phyloP scores from a whole-genome alignment of 139 green algal species.

The Chlorella sp. region DNA sequence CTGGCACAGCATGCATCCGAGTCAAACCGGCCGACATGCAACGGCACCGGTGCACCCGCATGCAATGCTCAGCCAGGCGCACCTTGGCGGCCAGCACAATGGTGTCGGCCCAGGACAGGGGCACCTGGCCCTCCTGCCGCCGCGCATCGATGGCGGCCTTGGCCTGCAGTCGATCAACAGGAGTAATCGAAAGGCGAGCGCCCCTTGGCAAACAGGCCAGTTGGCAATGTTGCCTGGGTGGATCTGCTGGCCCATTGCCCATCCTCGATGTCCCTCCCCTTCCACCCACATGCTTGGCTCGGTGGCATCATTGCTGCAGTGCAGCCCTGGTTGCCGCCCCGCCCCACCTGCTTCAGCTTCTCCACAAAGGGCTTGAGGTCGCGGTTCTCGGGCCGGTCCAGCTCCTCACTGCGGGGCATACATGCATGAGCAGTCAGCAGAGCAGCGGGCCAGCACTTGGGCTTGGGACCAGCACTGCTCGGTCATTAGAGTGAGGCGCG shows the following conservation, averaged over 20 bases:
- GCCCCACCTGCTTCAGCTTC: neutral
- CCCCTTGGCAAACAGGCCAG: too few species aligned
- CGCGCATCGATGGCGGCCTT: conserved; percentile 75
- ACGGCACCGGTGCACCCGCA: too few species aligned
- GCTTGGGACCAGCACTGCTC: too few species aligned
- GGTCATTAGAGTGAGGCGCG: too few species aligned
- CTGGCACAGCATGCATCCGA: conserved; percentile 68
- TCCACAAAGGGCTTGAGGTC: conserved; percentile 63
- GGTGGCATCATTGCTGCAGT: neutral
- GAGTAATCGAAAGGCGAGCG: too few species aligned
- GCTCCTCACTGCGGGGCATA: conserved; percentile 69
- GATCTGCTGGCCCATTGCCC: too few species aligned
- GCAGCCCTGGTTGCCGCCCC: neutral
- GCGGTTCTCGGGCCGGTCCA: conserved; percentile 75
- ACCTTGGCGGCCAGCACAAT: conserved; percentile 61
- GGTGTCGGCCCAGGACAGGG: conserved; percentile 80
- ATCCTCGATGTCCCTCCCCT: too few species aligned
- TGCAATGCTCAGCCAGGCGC: neutral
- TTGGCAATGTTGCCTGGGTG: too few species aligned
- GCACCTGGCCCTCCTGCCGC: conserved; percentile 39
- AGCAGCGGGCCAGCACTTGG: neutral
- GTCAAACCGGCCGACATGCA: neutral
- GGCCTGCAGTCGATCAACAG: conserved; percentile 34
- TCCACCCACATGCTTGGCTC: too few species aligned
- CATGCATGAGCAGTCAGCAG: neutral